Base-by-base conservation (phyloP, 2,329 filamentous ascomycete species). In the Penicillium sp. region DNA sequence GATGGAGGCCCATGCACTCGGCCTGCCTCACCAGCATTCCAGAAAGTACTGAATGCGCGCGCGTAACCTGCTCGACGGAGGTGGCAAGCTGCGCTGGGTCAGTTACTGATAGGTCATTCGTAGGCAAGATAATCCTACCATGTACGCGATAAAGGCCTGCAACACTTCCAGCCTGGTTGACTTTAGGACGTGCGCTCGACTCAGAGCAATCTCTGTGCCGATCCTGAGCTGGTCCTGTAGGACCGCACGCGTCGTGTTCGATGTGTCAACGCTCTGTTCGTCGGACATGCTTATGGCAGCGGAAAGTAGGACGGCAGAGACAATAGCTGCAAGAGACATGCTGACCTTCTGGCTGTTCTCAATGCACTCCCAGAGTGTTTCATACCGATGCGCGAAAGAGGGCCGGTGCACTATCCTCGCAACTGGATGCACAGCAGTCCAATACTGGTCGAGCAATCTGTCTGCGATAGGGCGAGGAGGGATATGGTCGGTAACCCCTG, bases 1-100 rank as follows among this genome's bases (percentile, higher is more conserved):
- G 45, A 41, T 58, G 55, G n/a, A 58, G 55, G 46, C 55, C 55
- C 29, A 58, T 50, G 17, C 52, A 55, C 15, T 55, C 52, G 7
- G 56, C 56, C 2, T 46, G 29, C 15, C 56, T 30, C 15, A 58
- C 50, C 13, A 46, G 23, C 48, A 58, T 58, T 2, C 56, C 56
- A 7, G 30, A 23, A 3, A 58, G 48, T 7, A 46, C 56, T 3
- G 56, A 52, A 13, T 52, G 56, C 13, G 48, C 56, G 1, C 56
- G 56, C 0, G 56, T 45, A 7, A 52, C 46, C 17, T 52, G 47
- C 8, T 21, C 47, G 13, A 58, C 13, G 23, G 47, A 52, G 21
- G 51, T 46, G 1, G 56, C n/a, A 7, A 58, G 48, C 56, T 58
- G 46, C 9, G 29, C 30, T 17, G 35, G 15, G 29, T 46, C 35